Conservation (phyloP, 371 early-diverging fungal genomes). For the Circinella minor region DNA sequence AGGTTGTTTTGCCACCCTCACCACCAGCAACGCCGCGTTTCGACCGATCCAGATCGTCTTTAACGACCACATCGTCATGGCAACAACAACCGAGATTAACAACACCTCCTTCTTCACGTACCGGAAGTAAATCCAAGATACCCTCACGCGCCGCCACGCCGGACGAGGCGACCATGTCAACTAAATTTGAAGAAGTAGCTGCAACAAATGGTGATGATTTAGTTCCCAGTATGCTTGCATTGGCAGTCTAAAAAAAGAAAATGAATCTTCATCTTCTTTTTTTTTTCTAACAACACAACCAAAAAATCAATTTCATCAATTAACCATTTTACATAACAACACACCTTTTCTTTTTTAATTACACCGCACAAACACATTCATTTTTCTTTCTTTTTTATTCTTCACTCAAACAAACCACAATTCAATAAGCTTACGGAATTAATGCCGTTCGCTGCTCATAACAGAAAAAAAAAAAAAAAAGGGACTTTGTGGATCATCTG, state of each 20-base stretch:
- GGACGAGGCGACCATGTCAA: slow-evolving; percentile 11
- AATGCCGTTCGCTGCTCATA: background rate
- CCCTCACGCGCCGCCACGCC: slow-evolving; percentile 10
- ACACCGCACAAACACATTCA: slow-evolving; percentile 2
- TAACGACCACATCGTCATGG: slow-evolving; percentile 11
- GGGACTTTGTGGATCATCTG: slow-evolving; percentile 20
- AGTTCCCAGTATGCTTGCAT: slow-evolving; percentile 14
- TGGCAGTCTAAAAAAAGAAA: slow-evolving; percentile 15
- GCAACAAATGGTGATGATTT: slow-evolving; percentile 10
- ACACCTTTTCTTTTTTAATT: slow-evolving; percentile 8
- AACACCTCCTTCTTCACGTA: slow-evolving; percentile 18
- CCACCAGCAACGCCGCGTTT: slow-evolving; percentile 21
- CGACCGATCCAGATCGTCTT: slow-evolving; percentile 20
- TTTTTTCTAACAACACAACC: slow-evolving; percentile 2
- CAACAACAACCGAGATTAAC: slow-evolving; percentile 10
- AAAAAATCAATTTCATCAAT: background rate
- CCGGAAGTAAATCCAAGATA: background rate
- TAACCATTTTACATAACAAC: background rate
- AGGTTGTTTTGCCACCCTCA: slow-evolving; percentile 12
- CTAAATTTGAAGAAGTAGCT: background rate
- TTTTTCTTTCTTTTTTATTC: background rate
- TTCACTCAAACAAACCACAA: no score
- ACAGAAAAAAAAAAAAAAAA: slow-evolving; percentile 8
- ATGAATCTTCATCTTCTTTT: background rate
- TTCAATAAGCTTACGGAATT: no score